Base-by-base conservation (phyloP, 106 monocot genomes). In the Triglochin maritima region DNA sequence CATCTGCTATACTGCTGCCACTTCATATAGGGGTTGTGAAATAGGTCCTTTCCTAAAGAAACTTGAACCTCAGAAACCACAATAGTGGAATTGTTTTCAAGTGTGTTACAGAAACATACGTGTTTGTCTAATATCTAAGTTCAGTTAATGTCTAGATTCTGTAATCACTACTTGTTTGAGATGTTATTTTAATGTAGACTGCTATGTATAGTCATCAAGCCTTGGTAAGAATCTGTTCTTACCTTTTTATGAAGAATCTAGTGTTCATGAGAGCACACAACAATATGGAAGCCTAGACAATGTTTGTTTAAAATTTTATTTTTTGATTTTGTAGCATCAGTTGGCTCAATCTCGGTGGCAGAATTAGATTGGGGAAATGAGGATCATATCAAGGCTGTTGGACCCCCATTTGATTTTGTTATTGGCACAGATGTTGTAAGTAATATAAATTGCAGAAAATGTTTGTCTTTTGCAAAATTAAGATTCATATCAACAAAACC, bases 391-490 rank as follows among this genome's bases (percentile, higher is more conserved):
- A 86, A 67, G 67, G 83, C 77, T 79, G 81, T 86, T 70, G 69
- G 44, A 10, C 91, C 88, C 51, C 96, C 96, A 54, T 92, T 91
- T 82, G 96, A 98, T 82, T 98, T 77, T 65, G 82, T 92, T 46
- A 86, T 98, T 48, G 91, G 86, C 59, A 91, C 96, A 51, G 96
- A 98, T 69, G 75, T 98, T 70, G 89, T 89, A 82, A 86, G 89
- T 84, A 63, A 44, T 71, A 64, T 49, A 15, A 2, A 12, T 53
- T 43, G 8, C 41, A 60, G 3, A 12, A 55, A 8, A 55, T 55
- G 3, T 55, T 12, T 9, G 29, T 29, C 29, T 29, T 29, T 29
- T 29, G 29, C 29, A 29, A 29, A 29, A 29, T 29, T 29, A 29
- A 1, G 29, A 29, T 29, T 29, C 29, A 29, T 1, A 29, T 29